Evolutionary conservation across 192 early-diverging fungal genomes (phyloP), one percentile per base, ranked within the genome.

Genomic region (Mortierella claussenii): DNA sequence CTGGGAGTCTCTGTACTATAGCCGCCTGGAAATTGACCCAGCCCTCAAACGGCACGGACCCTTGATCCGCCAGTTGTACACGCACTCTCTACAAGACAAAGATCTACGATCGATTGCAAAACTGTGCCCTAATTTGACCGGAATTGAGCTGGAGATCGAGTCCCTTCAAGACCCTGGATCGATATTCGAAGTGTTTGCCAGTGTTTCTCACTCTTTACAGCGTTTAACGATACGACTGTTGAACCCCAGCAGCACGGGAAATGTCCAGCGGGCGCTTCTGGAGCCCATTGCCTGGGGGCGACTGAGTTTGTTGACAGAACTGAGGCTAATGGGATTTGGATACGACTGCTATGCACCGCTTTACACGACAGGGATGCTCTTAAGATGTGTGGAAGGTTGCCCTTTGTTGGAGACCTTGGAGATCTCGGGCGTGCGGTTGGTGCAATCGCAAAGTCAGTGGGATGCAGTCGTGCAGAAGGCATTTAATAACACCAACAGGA

Each of bases 361-460:
- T 26, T 68, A 68, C 36, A 44, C 42, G 36, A 37, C 65, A 31
- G 47, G 55, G 12, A 68, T 58, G 55, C 21, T 68, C 30, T n/a
- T 58, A 5, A 24, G 48, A 10, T 50, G 55, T 27, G 47, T 68
- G 1, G 48, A 58, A 8, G 55, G 47, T 5, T 57, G 55, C n/a
- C 55, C 65, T 2, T 21, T 50, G 10, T n/a, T 68, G n/a, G 33
- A 68, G 17, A 21, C 33, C 0, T 33, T 68, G 11, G 65, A 68
- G 34, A n/a, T 68, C 5, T 31, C 28, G 1, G 17, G 47, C 6
- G 17, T 68, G 13, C 55, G 55, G 11, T 17, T 68, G 17, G 55
- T 68, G 1, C 55, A 59, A 10, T 52, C 55, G 12, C 24, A n/a
- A 7, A 24, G 43, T 17, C 34, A 59, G 10, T 68, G 65, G 55